Conservation (phyloP, 2,329 filamentous ascomycete species). For the Alternaria brassicicola region DNA sequence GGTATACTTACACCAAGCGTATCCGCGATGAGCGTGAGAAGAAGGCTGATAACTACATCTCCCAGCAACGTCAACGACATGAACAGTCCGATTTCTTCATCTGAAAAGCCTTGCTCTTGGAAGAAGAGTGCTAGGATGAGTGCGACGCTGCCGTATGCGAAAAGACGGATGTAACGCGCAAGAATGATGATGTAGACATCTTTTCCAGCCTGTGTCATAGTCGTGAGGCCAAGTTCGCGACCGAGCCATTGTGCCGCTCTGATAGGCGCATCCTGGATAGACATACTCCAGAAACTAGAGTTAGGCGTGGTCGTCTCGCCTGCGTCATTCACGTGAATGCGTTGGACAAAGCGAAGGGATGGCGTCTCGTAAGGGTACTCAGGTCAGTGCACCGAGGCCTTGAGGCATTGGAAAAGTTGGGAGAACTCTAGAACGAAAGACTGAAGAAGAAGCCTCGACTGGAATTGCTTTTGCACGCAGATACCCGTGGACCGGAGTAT, state of each 20-base stretch:
- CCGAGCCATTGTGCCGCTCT: constrained; percentile 30
- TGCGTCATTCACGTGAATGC: constrained; percentile 7
- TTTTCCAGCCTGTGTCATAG: constrained; percentile 33
- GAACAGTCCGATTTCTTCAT: constrained; percentile 48
- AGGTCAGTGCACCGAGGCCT: neutral
- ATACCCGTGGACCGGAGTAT: constrained; percentile 6
- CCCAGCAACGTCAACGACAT: constrained; percentile 51
- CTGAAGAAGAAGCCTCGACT: neutral
- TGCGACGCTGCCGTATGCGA: constrained; percentile 46
- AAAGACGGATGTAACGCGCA: constrained; percentile 45
- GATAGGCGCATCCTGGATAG: constrained; percentile 4
- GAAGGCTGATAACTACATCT: constrained; percentile 45
- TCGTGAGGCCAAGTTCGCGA: constrained; percentile 38
- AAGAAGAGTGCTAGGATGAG: constrained; percentile 49
- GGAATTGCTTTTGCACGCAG: constrained; percentile 8
- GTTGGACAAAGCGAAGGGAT: neutral
- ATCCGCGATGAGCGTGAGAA: constrained; percentile 49
- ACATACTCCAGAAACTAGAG: constrained; percentile 18
- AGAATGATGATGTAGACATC: constrained; percentile 47
- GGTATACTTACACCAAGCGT: constrained; percentile 27
- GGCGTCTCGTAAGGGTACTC: neutral
- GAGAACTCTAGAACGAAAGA: neutral
- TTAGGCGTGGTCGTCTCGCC: neutral
- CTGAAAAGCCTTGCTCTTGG: constrained; percentile 42
- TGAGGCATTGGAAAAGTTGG: neutral